phyloP scores from a whole-genome alignment of 1,284 basidiomycete species.

The Chalciporus sp. region DNA sequence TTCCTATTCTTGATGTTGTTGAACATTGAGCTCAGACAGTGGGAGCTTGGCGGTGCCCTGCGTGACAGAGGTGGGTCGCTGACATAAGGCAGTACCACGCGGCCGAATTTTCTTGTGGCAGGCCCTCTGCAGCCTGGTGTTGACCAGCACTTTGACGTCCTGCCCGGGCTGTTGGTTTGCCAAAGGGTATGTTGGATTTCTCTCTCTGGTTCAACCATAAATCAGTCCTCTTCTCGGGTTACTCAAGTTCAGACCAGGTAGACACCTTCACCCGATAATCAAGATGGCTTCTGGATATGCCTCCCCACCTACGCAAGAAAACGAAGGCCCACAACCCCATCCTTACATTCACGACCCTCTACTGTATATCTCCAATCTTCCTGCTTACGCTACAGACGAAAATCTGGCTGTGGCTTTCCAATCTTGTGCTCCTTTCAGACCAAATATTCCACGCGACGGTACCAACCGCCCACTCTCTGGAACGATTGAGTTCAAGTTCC shows the following conservation, averaged over 20 bases:
- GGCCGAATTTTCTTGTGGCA: slow-evolving; percentile 32
- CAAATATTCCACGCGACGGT: slow-evolving; percentile 67
- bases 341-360: slow-evolving; percentile 81
- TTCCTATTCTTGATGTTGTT: too few species aligned
- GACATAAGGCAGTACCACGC: slow-evolving; percentile 38
- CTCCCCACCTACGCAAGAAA: slow-evolving; percentile 36
- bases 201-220: background rate
- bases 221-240: background rate
- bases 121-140: slow-evolving; percentile 16
- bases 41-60: too few species aligned
- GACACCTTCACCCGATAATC: slow-evolving; percentile 32
- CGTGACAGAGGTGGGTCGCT: slow-evolving; percentile 16
- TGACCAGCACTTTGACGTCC: slow-evolving; percentile 33
- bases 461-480: slow-evolving; percentile 55
- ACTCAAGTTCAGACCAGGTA: slow-evolving; percentile 12
- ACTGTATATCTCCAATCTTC: slow-evolving; percentile 75
- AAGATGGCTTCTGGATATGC: slow-evolving; percentile 41
- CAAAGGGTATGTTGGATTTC: slow-evolving; percentile 23
- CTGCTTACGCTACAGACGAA: slow-evolving; percentile 70
- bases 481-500: slow-evolving; percentile 76
- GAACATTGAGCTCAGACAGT: too few species aligned
- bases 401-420: slow-evolving; percentile 71
- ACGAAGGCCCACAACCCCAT: slow-evolving; percentile 46
- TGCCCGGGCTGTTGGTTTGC: slow-evolving; percentile 34
- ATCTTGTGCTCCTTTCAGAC: slow-evolving; percentile 76